Percentiles rank a stretch among this genome's conserved stretches.
These are phyloP conservation scores for Persicaria tinctoria DNA, from an alignment of 148 eudicot species.

Conservation along the genomic window DNA sequence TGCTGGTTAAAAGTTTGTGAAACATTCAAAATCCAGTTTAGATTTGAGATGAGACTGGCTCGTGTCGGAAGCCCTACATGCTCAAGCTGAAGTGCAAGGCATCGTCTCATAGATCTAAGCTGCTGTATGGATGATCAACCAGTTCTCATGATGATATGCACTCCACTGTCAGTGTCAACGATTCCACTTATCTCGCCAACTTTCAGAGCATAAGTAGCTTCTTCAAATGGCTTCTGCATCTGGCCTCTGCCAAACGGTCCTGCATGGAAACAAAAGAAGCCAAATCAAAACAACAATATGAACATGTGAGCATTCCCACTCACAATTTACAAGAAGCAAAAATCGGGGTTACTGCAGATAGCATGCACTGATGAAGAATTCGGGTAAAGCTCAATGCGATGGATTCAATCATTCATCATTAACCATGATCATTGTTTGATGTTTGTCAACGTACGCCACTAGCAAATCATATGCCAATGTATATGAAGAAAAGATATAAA, in stretches of 20 bases:
- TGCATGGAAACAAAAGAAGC: constrained; percentile 20
- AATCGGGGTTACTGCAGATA: neutral
- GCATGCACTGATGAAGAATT: no score
- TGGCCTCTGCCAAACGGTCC: constrained; percentile 78
- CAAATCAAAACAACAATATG: neutral
- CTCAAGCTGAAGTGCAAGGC: no score
- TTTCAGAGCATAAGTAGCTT: constrained; percentile 74
- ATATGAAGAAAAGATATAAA: neutral
- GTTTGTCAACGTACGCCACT: neutral
- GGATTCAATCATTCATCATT: no score
- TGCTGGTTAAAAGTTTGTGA: no score
- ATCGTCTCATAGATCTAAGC: neutral
- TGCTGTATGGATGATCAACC: constrained; percentile 23
- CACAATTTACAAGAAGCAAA: no score
- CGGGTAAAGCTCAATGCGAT: no score
- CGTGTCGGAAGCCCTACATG: no score
- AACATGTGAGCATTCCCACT: neutral
- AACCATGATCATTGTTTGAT: neutral
- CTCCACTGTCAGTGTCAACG: constrained; percentile 95
- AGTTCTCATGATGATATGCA: constrained; percentile 79
- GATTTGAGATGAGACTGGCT: no score
- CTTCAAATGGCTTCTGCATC: constrained; percentile 98
- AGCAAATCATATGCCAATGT: neutral
- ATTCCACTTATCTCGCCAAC: constrained; percentile 87
- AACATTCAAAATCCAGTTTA: no score